Conservation (phyloP, 805 yeast species). For the Candida ascalaphidarum region DNA sequence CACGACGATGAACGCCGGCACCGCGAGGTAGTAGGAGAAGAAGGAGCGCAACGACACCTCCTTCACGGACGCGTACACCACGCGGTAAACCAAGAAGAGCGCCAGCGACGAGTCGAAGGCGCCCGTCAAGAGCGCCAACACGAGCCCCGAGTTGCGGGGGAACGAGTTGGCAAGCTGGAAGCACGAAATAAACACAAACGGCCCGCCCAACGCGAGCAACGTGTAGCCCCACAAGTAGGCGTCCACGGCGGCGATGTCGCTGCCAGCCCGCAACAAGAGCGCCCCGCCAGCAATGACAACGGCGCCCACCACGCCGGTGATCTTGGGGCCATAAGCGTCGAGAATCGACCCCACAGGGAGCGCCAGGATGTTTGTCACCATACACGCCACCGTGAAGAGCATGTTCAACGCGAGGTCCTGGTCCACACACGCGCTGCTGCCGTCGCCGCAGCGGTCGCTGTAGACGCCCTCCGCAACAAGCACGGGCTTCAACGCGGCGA, state of each 20-base stretch:
- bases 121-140: slow-evolving; percentile 82
- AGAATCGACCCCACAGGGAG: slow-evolving; percentile 73
- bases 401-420: slow-evolving; percentile 79
- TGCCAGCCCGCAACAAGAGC: slow-evolving; percentile 33
- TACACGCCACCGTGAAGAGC: slow-evolving; percentile 82
- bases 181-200: slow-evolving; percentile 83
- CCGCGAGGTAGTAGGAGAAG: slow-evolving; percentile 58
- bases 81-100: slow-evolving; percentile 64
- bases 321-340: slow-evolving; percentile 73
- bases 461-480: slow-evolving; percentile 74
- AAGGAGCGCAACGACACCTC: slow-evolving; percentile 44
- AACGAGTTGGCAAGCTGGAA: slow-evolving; percentile 81
- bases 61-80: slow-evolving; percentile 42
- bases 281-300: slow-evolving; percentile 51
- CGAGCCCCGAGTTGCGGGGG: slow-evolving; percentile 73
- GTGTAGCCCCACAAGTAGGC: slow-evolving; percentile 70
- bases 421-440: slow-evolving; percentile 40
- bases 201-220: slow-evolving; percentile 81
- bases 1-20: slow-evolving; percentile 67
- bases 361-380: slow-evolving; percentile 76
- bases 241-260: slow-evolving; percentile 35
- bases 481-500: slow-evolving; percentile 88
- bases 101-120: slow-evolving; percentile 94
- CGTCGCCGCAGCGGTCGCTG: slow-evolving; percentile 43
- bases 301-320: slow-evolving; percentile 72